Percentiles rank a stretch among this genome's conserved stretches.
These are phyloP conservation scores for Zymoseptoria tritici DNA, from an alignment of 2,329 filamentous ascomycete genomes.

Conservation along the genomic window DNA sequence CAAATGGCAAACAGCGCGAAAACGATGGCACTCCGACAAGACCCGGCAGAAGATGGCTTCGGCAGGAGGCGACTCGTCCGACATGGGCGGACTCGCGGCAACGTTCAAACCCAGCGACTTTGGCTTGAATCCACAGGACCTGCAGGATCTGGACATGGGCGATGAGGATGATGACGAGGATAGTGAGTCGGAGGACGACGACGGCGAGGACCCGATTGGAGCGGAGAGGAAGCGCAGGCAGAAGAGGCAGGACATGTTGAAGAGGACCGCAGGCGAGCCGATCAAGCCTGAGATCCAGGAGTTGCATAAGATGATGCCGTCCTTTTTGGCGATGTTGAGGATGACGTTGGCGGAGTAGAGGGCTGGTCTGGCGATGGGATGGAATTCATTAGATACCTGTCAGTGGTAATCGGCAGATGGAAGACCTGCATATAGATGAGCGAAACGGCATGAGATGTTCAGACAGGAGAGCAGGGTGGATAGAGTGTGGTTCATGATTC, in stretches of 20 bases:
- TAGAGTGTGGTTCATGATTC: not conserved
- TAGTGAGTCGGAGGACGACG: slow-evolving; percentile 59
- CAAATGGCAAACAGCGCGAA: slow-evolving; percentile 86
- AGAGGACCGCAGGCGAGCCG: slow-evolving; percentile 31
- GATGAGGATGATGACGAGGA: slow-evolving; percentile 58
- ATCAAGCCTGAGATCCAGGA: slow-evolving; percentile 30
- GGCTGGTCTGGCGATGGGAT: not conserved
- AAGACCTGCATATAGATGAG: not conserved
- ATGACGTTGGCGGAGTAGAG: slow-evolving; percentile 27
- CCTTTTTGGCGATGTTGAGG: slow-evolving; percentile 31
- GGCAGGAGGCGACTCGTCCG: slow-evolving; percentile 49
- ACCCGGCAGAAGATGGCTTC: slow-evolving; percentile 98
- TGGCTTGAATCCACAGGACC: slow-evolving; percentile 76
- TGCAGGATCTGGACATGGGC: slow-evolving; percentile 64
- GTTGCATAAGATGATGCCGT: slow-evolving; percentile 28
- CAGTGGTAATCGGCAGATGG: slow-evolving; percentile 1
- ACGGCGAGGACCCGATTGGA: slow-evolving; percentile 79
- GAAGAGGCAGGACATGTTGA: slow-evolving; percentile 69
- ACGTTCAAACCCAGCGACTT: slow-evolving; percentile 77
- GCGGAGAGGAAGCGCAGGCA: slow-evolving; percentile 73
- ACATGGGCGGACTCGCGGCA: slow-evolving; percentile 47
- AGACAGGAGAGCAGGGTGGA: not conserved
- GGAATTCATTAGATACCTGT: not conserved
- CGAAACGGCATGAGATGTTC: not conserved
- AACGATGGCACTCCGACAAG: slow-evolving; percentile 98